Base-by-base conservation (phyloP, 2,329 filamentous ascomycete genomes). In the Phoma sp. region DNA sequence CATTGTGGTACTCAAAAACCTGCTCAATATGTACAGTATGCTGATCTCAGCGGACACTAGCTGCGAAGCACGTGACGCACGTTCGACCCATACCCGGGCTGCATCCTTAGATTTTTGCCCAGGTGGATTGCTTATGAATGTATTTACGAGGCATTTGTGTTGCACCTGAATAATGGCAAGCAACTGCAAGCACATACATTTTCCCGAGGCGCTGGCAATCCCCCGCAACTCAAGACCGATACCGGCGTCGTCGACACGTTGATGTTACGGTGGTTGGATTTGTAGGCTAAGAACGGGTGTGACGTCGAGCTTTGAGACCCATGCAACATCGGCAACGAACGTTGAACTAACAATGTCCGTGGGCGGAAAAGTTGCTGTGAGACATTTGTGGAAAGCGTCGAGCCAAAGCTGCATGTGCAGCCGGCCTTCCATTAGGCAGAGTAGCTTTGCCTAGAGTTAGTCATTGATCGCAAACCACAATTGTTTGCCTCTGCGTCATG, bases 401-500 rank as follows among this genome's bases (percentile, higher is more conserved):
- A 43, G 32, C n/a, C 9, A 38, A 35, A 33, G 32, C 46, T 46
- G 52, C 46, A 46, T 23, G 25, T 50, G 37, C 25, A 55, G 41
- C 44, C 52, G 52, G 51, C 32, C 22, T 8, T 29, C 27, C 27
- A 9, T 7, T 29, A 29, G 27, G 18, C 18, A n/a, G 25, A 42
- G 42, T 55, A 55, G 52, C 46, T 55, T 50, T 47, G 52, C 35
- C 36, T 46, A n/a, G 29, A 55, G 52, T 55, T 49, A 50, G 52
- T 50, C 36, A 50, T 40, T 50, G 24, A 49, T 50, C n/a, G 46
- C 52, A 55, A 49, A 55, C 29, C 41, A 30, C 52, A 38, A 37
- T 44, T 47, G 44, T 35, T 47, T 53, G 47, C 44, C 48, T 59
- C 47, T 53, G 53, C 57, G 55, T 60, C 60, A 59, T 59, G 55